Evolutionary conservation across 345 rosid genomes (phyloP).

Genomic region (Raphanus sativus): DNA sequence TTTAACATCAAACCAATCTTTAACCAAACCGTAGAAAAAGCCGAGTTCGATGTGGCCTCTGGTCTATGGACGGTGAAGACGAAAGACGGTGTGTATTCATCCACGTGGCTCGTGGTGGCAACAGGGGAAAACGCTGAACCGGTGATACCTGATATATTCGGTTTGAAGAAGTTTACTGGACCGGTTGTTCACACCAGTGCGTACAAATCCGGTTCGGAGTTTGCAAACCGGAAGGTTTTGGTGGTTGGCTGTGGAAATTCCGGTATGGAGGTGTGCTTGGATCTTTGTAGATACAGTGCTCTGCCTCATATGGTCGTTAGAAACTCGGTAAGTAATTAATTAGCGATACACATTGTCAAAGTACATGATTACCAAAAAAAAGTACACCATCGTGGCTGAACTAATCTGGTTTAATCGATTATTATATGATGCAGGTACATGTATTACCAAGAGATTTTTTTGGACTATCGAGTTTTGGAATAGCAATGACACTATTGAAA

Average conservation of each 20-base stretch:
- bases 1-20: slow-evolving; percentile 66
- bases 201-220: slow-evolving; percentile 65
- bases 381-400: not conserved
- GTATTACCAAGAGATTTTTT: slow-evolving; percentile 86
- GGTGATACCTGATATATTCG: slow-evolving; percentile 56
- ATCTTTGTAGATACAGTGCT: slow-evolving; percentile 63
- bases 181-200: slow-evolving; percentile 58
- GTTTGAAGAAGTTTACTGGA: slow-evolving; percentile 53
- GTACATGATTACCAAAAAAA: not conserved
- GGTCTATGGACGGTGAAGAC: slow-evolving; percentile 72
- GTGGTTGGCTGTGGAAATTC: slow-evolving; percentile 90
- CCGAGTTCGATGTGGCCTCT: slow-evolving; percentile 49
- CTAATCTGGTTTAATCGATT: not conserved
- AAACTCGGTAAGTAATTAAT: slow-evolving; percentile 47
- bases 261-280: slow-evolving; percentile 91
- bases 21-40: slow-evolving; percentile 56
- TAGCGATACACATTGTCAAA: not conserved
- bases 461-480: slow-evolving; percentile 78
- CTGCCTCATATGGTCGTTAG: slow-evolving; percentile 67
- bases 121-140: slow-evolving; percentile 93
- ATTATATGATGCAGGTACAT: slow-evolving; percentile 57
- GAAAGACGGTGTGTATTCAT: slow-evolving; percentile 50
- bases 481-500: slow-evolving; percentile 75
- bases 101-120: slow-evolving; percentile 74
- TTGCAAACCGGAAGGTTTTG: slow-evolving; percentile 53